A percentile compares a stretch with the other conserved stretches of the same genome.
phyloP scores from a whole-genome alignment of 768 basidiomycete species.

The Mycena maculata region DNA sequence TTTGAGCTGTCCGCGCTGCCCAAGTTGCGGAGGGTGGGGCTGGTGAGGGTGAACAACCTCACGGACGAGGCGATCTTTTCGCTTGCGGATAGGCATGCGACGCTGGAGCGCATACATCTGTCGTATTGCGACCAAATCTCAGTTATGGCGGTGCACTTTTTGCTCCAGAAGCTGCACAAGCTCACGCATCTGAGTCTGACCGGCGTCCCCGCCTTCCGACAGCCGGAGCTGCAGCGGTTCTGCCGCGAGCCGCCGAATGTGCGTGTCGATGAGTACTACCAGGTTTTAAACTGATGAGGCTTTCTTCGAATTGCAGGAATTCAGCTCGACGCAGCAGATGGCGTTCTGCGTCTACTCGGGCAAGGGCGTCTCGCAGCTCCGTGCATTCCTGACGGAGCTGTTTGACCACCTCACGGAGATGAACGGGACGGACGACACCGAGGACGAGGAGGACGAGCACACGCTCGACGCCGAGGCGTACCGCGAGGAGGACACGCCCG shows the following conservation, averaged over 20 bases:
- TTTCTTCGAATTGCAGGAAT: constrained; percentile 73
- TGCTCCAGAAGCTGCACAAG: constrained; percentile 89
- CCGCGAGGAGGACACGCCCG: constrained; percentile 60
- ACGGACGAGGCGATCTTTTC: constrained; percentile 95
- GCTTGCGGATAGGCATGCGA: constrained; percentile 84
- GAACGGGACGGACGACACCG: constrained; percentile 75
- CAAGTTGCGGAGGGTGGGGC: constrained; percentile 93
- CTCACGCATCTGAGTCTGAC: constrained; percentile 96
- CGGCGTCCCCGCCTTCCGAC: constrained; percentile 93
- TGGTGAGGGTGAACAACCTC: constrained; percentile 91
- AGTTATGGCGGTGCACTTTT: constrained; percentile 89
- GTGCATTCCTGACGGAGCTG: constrained; percentile 80
- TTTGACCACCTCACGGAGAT: constrained; percentile 82
- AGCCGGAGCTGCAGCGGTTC: constrained; percentile 86
- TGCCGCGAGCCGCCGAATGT: constrained; percentile 91
- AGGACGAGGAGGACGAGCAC: constrained; percentile 73
- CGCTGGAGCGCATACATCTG: constrained; percentile 94
- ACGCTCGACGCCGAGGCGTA: constrained; percentile 66
- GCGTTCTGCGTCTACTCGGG: constrained; percentile 98
- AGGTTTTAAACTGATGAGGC: constrained; percentile 11
- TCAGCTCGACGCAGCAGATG: constrained; percentile 87
- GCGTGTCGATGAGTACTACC: constrained; percentile 41
- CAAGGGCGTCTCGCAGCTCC: constrained; percentile 85
- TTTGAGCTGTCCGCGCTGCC: constrained; percentile 89
- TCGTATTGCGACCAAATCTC: constrained; percentile 97